Evolutionary conservation across 768 basidiomycete species (phyloP), one percentile per base, ranked within the genome.

Genomic region (Coprinopsis sp.): DNA sequence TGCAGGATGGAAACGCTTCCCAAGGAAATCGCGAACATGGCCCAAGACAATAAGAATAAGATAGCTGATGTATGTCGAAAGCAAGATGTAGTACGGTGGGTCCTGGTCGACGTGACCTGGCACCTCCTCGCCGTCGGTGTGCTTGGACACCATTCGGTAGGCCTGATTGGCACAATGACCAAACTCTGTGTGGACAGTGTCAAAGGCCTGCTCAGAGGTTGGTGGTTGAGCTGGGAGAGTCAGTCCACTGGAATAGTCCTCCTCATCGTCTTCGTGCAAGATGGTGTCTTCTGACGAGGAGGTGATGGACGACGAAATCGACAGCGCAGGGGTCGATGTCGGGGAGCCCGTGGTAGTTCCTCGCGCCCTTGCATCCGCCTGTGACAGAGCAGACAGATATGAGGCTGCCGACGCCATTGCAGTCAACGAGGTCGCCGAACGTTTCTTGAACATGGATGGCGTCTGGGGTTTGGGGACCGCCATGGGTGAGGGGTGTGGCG

Each of bases 11-110:
- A 96, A 72, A 34, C 83, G 75, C 67, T 96, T 98, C 19, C 95
- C 95, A 52, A 98, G 67, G 61, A 97, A 99, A 67, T 99, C 96
- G 45, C 95, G 83, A 37, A 94, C 68, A 60, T 98, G 96, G 16
- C 96, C 96, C 37, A 99, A 67, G 53, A 81, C 74, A 54, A 98
- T 95, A 47, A 98, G 81, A 50, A 97, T 76, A 56, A 98, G 78
- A 69, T 95, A 98, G 70, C 87, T 86, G 65, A 95, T 75, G 63
- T 97, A 98, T 4, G 93, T 95, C 7, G 88, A 83, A 51, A 98
- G 66, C 33, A 97, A 76, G 58, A 96, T 84, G 66, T 92, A 93
- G 62, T 96, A 92, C 0, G 91, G 88, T 3, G 95, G 95, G 58
- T 94, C 91, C 53, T 85, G 80, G 51, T 89, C 84, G 46, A 78